Evolutionary conservation across 352 stramenopile genomes (phyloP).

Genomic region (Globisporangium radiosum): DNA sequence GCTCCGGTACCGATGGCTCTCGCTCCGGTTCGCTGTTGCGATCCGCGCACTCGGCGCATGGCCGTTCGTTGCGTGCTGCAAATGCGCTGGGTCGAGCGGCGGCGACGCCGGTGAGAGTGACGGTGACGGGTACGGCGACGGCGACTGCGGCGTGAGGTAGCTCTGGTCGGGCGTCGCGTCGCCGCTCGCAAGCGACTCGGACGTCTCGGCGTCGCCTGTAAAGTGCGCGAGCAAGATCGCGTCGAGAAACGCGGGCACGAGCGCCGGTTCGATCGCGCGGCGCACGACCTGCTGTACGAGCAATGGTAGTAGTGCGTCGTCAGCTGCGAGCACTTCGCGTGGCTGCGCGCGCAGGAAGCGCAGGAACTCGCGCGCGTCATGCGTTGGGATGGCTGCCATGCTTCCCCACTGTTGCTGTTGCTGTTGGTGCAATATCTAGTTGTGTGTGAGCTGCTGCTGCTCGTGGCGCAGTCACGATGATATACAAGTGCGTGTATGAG

Average conservation of each 20-base stretch:
- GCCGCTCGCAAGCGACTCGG: slow-evolving; percentile 8
- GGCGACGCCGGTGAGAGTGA: slow-evolving; percentile 14
- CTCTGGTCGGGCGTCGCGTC: slow-evolving; percentile 11
- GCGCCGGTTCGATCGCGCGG: slow-evolving; percentile 17
- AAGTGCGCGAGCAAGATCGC: slow-evolving; percentile 42
- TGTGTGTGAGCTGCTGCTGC: not conserved
- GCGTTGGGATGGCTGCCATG: slow-evolving; percentile 16
- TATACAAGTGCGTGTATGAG: too few relatives aligned
- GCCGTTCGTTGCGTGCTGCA: slow-evolving; percentile 1
- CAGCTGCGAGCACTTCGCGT: slow-evolving; percentile 6
- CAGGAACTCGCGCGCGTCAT: slow-evolving; percentile 11
- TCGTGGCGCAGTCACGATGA: not conserved
- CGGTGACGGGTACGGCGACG: slow-evolving; percentile 12
- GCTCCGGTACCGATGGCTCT: slow-evolving; percentile 12
- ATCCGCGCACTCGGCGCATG: not conserved
- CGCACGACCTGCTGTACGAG: slow-evolving; percentile 16
- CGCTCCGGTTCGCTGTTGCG: slow-evolving; percentile 4
- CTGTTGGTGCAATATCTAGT: not conserved
- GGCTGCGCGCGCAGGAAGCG: slow-evolving; percentile 16
- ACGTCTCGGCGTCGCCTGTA: slow-evolving; percentile 1
- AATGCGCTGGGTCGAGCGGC: slow-evolving; percentile 9
- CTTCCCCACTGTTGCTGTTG: not conserved
- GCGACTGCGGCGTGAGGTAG: slow-evolving; percentile 11
- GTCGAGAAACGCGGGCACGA: slow-evolving; percentile 30
- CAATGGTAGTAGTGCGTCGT: slow-evolving; percentile 11